Evolutionary conservation across 371 early-diverging fungal genomes (phyloP).

Genomic region (Umbelopsis sp.): DNA sequence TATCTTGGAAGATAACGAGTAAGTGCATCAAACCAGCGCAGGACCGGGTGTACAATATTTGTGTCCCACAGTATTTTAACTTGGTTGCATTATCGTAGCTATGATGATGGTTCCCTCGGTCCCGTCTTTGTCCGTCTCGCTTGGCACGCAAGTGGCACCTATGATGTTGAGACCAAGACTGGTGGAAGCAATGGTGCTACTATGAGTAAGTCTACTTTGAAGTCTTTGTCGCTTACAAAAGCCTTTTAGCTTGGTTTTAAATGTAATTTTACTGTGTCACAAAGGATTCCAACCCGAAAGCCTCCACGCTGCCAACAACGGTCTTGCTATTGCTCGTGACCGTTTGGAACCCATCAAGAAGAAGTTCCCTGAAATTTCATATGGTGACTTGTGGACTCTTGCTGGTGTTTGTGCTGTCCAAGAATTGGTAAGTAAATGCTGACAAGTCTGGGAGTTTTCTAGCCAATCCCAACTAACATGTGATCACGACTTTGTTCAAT

Average conservation of each 20-base stretch:
- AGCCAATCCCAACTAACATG: background rate
- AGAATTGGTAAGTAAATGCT: constrained; percentile 63
- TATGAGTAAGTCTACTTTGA: constrained; percentile 64
- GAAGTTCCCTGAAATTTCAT: constrained; percentile 83
- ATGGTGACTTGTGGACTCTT: constrained; percentile 94
- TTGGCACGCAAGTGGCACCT: constrained; percentile 96
- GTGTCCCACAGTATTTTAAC: background rate
- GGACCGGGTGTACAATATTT: background rate
- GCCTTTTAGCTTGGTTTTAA: background rate
- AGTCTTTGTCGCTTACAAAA: background rate
- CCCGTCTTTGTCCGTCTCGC: constrained; percentile 91
- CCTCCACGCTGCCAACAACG: constrained; percentile 86
- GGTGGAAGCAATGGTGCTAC: constrained; percentile 94
- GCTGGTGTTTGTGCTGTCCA: constrained; percentile 91
- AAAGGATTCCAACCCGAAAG: constrained; percentile 72
- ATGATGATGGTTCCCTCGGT: constrained; percentile 92
- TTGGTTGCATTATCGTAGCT: constrained; percentile 36
- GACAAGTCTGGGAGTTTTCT: background rate
- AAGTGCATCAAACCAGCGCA: constrained; percentile 21
- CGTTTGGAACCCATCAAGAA: constrained; percentile 84
- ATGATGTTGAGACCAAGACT: constrained; percentile 74
- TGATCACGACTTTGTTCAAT: background rate
- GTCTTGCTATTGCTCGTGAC: constrained; percentile 80
- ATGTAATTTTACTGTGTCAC: constrained; percentile 9
- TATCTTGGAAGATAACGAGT: constrained; percentile 74